A percentile compares a stretch with the other conserved stretches of the same genome.
Conservation (phyloP, 2,329 filamentous ascomycete genomes). For the Verticillium nubilum region DNA sequence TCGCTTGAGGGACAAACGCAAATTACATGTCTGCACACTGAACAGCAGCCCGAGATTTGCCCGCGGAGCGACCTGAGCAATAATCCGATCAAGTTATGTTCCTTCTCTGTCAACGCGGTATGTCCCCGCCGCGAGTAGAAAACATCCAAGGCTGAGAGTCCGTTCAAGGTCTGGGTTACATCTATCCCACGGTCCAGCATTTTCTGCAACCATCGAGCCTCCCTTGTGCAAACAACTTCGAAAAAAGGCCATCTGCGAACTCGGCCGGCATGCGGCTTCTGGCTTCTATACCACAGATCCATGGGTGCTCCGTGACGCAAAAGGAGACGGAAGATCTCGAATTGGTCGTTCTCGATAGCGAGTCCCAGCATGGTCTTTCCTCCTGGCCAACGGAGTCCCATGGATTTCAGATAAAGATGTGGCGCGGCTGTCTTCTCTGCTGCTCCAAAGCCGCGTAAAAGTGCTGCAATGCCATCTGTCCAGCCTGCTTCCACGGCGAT, state of each 20-base stretch:
- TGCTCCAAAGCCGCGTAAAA: not conserved
- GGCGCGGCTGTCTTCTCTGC: no score
- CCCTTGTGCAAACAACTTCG: not conserved
- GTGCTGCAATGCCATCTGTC: not conserved
- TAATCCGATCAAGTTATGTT: no score
- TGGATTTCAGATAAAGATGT: not conserved
- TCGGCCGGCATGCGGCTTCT: not conserved
- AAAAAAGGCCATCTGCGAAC: constrained; percentile 20
- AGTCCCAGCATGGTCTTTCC: not conserved
- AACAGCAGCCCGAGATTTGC: no score
- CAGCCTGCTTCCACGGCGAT: not conserved
- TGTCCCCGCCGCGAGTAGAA: not conserved
- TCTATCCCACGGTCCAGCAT: no score
- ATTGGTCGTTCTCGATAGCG: not conserved
- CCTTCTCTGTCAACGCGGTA: no score
- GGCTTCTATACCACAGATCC: not conserved
- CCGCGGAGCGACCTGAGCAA: no score
- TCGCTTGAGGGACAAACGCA: no score
- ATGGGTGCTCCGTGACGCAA: not conserved
- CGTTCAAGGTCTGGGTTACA: no score
- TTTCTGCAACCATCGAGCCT: no score
- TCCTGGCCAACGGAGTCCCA: not conserved
- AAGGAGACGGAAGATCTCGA: not conserved
- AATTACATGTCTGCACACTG: no score
- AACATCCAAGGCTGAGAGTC: no score